These are phyloP conservation scores for Coemansia sp. DNA, from an alignment of 192 early-diverging fungal genomes.

Conservation along the genomic window DNA sequence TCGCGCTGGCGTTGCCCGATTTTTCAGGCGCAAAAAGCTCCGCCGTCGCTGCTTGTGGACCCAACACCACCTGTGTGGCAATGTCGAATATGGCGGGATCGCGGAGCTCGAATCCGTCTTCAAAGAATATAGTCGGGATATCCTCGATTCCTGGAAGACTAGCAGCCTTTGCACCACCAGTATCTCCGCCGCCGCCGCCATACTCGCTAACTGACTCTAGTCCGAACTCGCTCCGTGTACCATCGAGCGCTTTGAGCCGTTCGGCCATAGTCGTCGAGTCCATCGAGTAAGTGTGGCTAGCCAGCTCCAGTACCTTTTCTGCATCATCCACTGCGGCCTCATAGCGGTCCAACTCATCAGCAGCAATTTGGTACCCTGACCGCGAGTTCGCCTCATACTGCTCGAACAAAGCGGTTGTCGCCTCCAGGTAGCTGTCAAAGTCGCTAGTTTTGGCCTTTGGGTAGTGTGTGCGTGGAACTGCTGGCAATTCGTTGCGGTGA, in stretches of 20 bases:
- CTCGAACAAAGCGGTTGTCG: conserved; percentile 77
- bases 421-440: conserved; percentile 84
- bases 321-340: conserved; percentile 57
- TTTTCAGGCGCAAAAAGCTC: conserved; percentile 51
- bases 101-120: conserved; percentile 82
- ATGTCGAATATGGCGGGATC: conserved; percentile 88
- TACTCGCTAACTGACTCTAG: conserved; percentile 51
- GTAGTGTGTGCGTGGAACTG: conserved; percentile 57
- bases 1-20: conserved; percentile 65
- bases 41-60: conserved; percentile 58
- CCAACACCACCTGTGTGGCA: conserved; percentile 73
- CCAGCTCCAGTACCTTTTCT: conserved; percentile 43
- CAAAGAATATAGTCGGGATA: conserved; percentile 89
- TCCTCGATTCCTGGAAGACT: conserved; percentile 73
- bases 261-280: conserved; percentile 58
- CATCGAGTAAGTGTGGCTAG: conserved; percentile 56
- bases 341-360: conserved; percentile 57
- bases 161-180: conserved; percentile 11
- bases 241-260: conserved; percentile 54
- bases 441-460: conserved; percentile 69
- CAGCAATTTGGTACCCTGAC: conserved; percentile 52
- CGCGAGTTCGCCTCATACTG: conserved; percentile 75
- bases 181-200: conserved; percentile 14
- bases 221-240: conserved; percentile 61
- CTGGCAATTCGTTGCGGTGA: conserved; percentile 56